Conservation (phyloP, 345 rosid genomes). For the Brassica carinata region DNA sequence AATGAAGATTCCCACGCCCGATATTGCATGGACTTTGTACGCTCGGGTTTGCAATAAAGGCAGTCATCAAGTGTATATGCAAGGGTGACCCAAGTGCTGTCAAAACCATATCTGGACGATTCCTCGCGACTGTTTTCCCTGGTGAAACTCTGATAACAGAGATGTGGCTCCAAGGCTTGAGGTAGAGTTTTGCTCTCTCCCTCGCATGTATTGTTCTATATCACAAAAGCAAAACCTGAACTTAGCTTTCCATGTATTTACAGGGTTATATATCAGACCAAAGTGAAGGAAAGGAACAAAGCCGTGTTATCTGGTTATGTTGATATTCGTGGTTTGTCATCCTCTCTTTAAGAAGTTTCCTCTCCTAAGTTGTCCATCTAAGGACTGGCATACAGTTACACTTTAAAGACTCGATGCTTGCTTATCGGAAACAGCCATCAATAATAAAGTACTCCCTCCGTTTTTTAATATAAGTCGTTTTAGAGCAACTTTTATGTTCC, state of each 20-base stretch:
- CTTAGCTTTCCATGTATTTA: slow-evolving; percentile 28
- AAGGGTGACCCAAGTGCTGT: slow-evolving; percentile 63
- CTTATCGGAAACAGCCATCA: not conserved
- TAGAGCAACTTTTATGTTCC: too few species aligned
- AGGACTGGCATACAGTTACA: not conserved
- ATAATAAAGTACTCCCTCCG: too few species aligned
- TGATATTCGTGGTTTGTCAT: slow-evolving; percentile 50
- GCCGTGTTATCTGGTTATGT: slow-evolving; percentile 70
- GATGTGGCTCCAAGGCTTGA: slow-evolving; percentile 81
- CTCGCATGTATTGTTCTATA: not conserved
- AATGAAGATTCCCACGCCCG: slow-evolving; percentile 69
- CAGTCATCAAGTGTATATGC: slow-evolving; percentile 76
- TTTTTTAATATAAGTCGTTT: too few species aligned
- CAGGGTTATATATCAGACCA: slow-evolving; percentile 73
- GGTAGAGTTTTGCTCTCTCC: slow-evolving; percentile 43
- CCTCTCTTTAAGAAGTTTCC: slow-evolving; percentile 46
- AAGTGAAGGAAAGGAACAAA: slow-evolving; percentile 68
- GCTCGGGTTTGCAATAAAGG: slow-evolving; percentile 80
- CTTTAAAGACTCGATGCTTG: not conserved
- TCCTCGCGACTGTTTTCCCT: slow-evolving; percentile 79
- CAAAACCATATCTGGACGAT: slow-evolving; percentile 65
- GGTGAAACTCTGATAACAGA: slow-evolving; percentile 79
- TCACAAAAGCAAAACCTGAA: not conserved
- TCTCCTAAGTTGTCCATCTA: too few species aligned
- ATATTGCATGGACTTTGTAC: slow-evolving; percentile 90